Conservation (phyloP, 2,329 filamentous ascomycete species). For the Paracamarosporium sp. region DNA sequence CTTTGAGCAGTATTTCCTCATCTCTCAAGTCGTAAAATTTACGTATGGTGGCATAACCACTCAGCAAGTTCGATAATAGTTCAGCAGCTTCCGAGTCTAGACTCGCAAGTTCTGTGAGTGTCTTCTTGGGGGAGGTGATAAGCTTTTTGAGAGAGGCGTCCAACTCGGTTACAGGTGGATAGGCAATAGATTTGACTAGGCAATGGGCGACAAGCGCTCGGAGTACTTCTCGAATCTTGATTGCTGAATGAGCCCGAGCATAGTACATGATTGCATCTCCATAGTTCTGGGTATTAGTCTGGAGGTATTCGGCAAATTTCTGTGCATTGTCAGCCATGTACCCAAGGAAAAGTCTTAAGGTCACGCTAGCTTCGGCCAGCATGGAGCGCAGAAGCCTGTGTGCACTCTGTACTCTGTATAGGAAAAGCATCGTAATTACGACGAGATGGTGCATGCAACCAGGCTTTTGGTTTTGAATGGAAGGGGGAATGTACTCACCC, state of each 20-base stretch:
- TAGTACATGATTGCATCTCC: conserved; percentile 91
- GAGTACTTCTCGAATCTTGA: conserved; percentile 83
- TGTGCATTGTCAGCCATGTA: conserved; percentile 47
- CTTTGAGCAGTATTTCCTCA: conserved; percentile 55
- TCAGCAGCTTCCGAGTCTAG: conserved; percentile 82
- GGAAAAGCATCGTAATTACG: not conserved
- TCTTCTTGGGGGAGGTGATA: conserved; percentile 73
- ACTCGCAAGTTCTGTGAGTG: conserved; percentile 73
- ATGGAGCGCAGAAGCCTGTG: no score
- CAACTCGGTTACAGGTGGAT: conserved; percentile 73
- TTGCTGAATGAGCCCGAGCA: conserved; percentile 77
- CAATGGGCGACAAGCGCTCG: conserved; percentile 88
- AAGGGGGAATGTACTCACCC: conserved; percentile 68
- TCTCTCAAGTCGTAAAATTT: conserved; percentile 92
- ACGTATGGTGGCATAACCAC: conserved; percentile 89
- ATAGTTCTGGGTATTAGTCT: conserved; percentile 75
- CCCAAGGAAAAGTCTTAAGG: not conserved
- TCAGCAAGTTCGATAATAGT: conserved; percentile 83
- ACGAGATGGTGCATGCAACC: not conserved
- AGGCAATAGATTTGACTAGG: conserved; percentile 82
- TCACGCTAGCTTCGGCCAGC: not conserved
- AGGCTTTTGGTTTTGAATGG: not conserved
- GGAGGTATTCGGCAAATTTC: conserved; percentile 83
- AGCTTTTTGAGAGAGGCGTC: conserved; percentile 75
- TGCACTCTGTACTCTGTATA: not conserved